phyloP scores from a whole-genome alignment of 2,329 filamentous ascomycete genomes.

The Alternaria sp. region DNA sequence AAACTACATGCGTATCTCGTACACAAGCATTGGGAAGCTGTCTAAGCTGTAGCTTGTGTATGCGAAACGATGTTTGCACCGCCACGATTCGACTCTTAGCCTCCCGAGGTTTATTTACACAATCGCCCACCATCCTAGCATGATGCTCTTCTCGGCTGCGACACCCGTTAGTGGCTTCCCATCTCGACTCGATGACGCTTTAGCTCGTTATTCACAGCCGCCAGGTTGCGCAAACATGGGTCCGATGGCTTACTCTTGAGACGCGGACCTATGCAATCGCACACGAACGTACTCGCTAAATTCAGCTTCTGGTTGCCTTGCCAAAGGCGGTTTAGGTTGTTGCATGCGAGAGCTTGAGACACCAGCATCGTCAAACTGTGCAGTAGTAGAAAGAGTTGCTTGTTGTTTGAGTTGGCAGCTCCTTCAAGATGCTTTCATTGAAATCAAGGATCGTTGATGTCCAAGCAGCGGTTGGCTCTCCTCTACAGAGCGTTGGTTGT shows the following conservation, averaged over 20 bases:
- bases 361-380: slow-evolving; percentile 9
- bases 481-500: slow-evolving; percentile 2
- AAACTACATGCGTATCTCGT: background rate
- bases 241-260: slow-evolving; percentile 1
- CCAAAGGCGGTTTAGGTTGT: background rate
- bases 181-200: slow-evolving; percentile 11
- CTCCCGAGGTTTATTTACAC: background rate
- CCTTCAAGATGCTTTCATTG: slow-evolving; percentile 7
- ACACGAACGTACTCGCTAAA: background rate
- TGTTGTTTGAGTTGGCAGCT: slow-evolving; percentile 3
- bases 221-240: slow-evolving; percentile 7
- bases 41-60: background rate
- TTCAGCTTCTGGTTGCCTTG: background rate
- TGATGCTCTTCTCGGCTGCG: slow-evolving; percentile 8
- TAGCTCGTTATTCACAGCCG: slow-evolving; percentile 3
- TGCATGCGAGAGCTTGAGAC: slow-evolving; percentile 5
- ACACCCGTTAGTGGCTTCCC: slow-evolving; percentile 4
- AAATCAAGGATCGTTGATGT: slow-evolving; percentile 1
- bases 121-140: slow-evolving; percentile 8
- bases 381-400: background rate
- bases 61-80: background rate
- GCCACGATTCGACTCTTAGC: background rate
- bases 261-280: background rate
- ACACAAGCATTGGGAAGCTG: background rate
- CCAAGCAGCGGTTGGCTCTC: slow-evolving; percentile 2